Percentiles rank a stretch among this genome's conserved stretches.
phyloP scores from a whole-genome alignment of 2,329 filamentous ascomycete genomes.

The Aspergillus chevalieri region DNA sequence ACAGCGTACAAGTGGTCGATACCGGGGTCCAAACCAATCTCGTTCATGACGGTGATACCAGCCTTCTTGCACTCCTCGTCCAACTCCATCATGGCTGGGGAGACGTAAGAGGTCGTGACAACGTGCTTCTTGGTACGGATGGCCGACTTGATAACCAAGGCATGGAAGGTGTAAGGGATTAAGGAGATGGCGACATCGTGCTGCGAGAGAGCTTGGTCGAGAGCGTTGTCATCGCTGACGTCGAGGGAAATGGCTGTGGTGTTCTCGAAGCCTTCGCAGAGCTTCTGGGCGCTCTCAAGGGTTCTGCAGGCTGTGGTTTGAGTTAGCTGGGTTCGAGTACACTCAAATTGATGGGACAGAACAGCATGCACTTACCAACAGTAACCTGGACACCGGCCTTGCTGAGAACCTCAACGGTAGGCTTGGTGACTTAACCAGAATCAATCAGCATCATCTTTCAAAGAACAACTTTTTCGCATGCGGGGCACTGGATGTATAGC shows the following conservation, averaged over 20 bases:
- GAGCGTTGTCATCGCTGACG: slow-evolving; percentile 66
- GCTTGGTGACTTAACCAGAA: slow-evolving; percentile 48
- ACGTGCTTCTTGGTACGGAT: slow-evolving; percentile 94
- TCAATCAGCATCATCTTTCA: slow-evolving; percentile 3
- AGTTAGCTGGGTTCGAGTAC: background rate
- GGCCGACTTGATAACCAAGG: slow-evolving; percentile 82
- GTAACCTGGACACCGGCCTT: slow-evolving; percentile 58
- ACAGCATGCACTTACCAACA: slow-evolving; percentile 48
- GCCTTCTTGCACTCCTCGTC: slow-evolving; percentile 77
- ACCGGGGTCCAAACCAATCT: slow-evolving; percentile 63
- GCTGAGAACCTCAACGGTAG: slow-evolving; percentile 59
- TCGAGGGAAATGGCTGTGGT: slow-evolving; percentile 76
- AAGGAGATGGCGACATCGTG: slow-evolving; percentile 72
- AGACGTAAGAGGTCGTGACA: slow-evolving; percentile 91
- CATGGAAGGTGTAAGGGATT: slow-evolving; percentile 90
- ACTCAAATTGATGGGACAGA: background rate
- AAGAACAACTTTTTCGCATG: slow-evolving; percentile 7
- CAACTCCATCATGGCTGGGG: slow-evolving; percentile 84
- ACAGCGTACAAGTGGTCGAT: slow-evolving; percentile 64
- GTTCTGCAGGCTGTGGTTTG: slow-evolving; percentile 65
- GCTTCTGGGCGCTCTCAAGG: slow-evolving; percentile 67
- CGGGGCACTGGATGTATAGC: slow-evolving; percentile 11
- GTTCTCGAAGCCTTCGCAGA: slow-evolving; percentile 65
- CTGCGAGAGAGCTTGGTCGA: slow-evolving; percentile 75
- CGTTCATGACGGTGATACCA: slow-evolving; percentile 95